These are phyloP conservation scores for Sesbania bispinosa DNA, from an alignment of 306 rosid genomes.

Conservation along the genomic window DNA sequence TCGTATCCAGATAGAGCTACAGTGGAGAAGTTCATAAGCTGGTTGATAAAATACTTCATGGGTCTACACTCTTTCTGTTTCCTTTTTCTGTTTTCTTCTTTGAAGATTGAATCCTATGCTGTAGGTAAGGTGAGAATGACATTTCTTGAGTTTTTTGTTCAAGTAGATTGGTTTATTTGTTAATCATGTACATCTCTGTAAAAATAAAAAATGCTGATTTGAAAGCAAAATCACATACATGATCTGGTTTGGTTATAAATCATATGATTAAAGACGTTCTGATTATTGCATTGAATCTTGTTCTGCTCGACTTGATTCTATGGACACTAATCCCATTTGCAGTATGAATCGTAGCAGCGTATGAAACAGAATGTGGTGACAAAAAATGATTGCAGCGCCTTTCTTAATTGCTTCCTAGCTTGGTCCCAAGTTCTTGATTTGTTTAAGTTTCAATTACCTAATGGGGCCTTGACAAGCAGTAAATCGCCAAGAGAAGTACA, in stretches of 20 bases:
- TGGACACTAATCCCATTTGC: no score
- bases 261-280: not conserved
- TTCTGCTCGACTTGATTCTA: no score
- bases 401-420: no score
- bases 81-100: not conserved
- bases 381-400: no score
- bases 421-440: no score
- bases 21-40: slow-evolving; percentile 68
- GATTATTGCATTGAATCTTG: no score
- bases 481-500: no score
- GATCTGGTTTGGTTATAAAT: slow-evolving; percentile 15
- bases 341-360: no score
- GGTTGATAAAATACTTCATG: not conserved
- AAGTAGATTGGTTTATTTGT: slow-evolving; percentile 22
- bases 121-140: slow-evolving; percentile 9
- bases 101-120: slow-evolving; percentile 13
- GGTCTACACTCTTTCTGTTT: not conserved
- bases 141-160: slow-evolving; percentile 14
- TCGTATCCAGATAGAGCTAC: slow-evolving; percentile 79
- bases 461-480: no score
- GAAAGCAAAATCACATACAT: slow-evolving; percentile 22
- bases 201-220: slow-evolving; percentile 12
- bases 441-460: no score
- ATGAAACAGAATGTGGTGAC: no score
- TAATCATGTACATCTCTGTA: slow-evolving; percentile 36